Evolutionary conservation across 2,329 filamentous ascomycete species (phyloP), one percentile per base, ranked within the genome.

Genomic region (Gliomastix tumulicola): DNA sequence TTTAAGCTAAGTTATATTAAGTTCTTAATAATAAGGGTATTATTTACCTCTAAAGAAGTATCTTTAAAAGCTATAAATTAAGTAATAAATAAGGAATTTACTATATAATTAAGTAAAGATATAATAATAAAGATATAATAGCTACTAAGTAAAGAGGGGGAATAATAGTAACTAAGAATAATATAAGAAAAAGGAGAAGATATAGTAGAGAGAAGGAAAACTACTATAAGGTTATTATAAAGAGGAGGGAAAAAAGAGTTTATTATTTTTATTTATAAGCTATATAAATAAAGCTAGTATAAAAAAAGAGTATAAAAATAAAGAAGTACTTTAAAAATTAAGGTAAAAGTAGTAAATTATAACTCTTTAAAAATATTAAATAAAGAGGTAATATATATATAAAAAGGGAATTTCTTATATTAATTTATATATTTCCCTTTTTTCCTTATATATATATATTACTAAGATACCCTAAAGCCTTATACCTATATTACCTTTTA

Each of bases 201-300:
- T 2, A 32, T 5, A 32, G 17, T 13, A 36, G 13, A 20, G 19
- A 20, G 21, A 30, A 34, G 10, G 4, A 36, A 35, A 15, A 32
- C 3, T 32, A 32, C 6, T 32, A 32, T 6, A 2, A 15, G 17
- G 12, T 17, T 13, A 15, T 32, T 16, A 32, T 32, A 16, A 32
- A 15, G 17, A 13, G 6, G 7, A 32, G 17, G 17, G 13, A 32
- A 32, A 15, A 32, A 32, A 3, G 5, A 32, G 17, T 32, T 6
- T n/a, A 6, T 32, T 15, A 32, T 16, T 32, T 32, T n/a, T 6
- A n/a, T 6, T 6, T 30, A 35, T 30, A 30, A 35, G 12, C 15
- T 35, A 35, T 21, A 30, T n/a, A 21, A 30, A 16, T 39, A 35
- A 35, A 28, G 27, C 11, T 28, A 28, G 6, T 7, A 28, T 28